Evolutionary conservation across 176 grass and related monocot genomes (phyloP), one percentile per base, ranked within the genome.

Genomic region (Oryza nivara): DNA sequence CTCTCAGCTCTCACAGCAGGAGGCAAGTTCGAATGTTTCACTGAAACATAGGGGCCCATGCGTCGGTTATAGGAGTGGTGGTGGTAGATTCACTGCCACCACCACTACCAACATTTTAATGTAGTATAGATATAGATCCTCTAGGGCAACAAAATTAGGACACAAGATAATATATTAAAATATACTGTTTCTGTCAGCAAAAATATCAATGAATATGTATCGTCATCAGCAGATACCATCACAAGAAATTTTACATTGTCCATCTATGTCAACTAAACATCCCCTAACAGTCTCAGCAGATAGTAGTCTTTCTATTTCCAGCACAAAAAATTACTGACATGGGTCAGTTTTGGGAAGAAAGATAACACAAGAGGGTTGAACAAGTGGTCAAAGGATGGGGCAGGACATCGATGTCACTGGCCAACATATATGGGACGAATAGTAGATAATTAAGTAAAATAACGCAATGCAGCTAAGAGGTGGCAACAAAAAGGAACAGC

Each of bases 361-460:
- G 0, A 72, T 22, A 28, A 70, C 73, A 69, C 19, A 65, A 40
- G 25, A 28, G 58, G 30, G 65, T 17, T 78, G 67, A 78, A 48
- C 17, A 72, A 79, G 16, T 67, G 49, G 46, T 56, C 60, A 23
- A 83, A 86, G 73, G 44, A 73, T 86, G 46, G 56, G 36, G 78
- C 26, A 75, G 7, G 19, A 61, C 63, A 73, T 20, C 45, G 36
- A 85, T 76, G 72, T 46, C 56, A 68, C 68, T 81, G 77, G 69
- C 30, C 72, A 82, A 86, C 30, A 70, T 20, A 70, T 17, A 81
- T 15, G 71, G 19, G 54, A 48, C 22, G 47, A 35, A 54, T 41
- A 41, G 40, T 49, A 61, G 52, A 80, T 67, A 46, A 82, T 78
- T 68, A 25, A 83, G 26, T 49, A 74, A 78, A 84, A 51, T 16